These are phyloP conservation scores for Entoloma clypeatum DNA, from an alignment of 1,284 basidiomycete species.

Conservation along the genomic window DNA sequence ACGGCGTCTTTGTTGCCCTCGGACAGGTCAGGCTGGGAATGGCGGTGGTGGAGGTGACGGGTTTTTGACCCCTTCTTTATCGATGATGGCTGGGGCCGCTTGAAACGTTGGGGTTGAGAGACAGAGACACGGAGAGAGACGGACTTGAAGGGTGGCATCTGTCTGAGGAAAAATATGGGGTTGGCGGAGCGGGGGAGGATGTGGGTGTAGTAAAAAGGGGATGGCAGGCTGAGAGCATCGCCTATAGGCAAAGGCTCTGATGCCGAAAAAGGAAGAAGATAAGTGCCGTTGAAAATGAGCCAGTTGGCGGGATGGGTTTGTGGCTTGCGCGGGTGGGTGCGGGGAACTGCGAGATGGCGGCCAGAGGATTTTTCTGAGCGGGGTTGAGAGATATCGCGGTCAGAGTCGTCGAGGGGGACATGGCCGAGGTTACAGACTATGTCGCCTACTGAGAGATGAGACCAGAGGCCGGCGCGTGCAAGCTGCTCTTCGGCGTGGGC, in stretches of 20 bases:
- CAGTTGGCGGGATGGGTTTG: slow-evolving; percentile 44
- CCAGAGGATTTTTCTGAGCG: neutral
- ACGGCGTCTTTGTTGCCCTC: slow-evolving; percentile 8
- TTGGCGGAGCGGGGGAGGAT: slow-evolving; percentile 45
- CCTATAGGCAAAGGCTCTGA: slow-evolving; percentile 50
- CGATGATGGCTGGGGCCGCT: neutral
- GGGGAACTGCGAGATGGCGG: slow-evolving; percentile 3
- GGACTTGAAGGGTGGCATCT: slow-evolving; percentile 37
- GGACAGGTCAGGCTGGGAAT: neutral
- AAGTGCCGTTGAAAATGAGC: slow-evolving; percentile 65
- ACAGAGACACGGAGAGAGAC: neutral
- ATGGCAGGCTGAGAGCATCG: slow-evolving; percentile 57
- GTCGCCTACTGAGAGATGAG: slow-evolving; percentile 67
- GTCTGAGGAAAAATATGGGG: slow-evolving; percentile 43
- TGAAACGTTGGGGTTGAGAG: neutral
- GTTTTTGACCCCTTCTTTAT: too few species aligned
- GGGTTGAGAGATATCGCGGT: slow-evolving; percentile 2
- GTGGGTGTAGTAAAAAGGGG: slow-evolving; percentile 70
- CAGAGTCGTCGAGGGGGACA: slow-evolving; percentile 45
- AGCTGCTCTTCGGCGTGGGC: slow-evolving; percentile 63
- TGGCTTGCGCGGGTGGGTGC: slow-evolving; percentile 12
- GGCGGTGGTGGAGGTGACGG: too few species aligned
- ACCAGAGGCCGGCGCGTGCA: slow-evolving; percentile 59
- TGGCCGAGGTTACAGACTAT: slow-evolving; percentile 76
- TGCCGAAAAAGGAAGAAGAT: slow-evolving; percentile 54